A percentile compares a stretch with the other conserved stretches of the same genome.
phyloP scores from a whole-genome alignment of 768 basidiomycete species.

The Dioszegia aurantiaca region DNA sequence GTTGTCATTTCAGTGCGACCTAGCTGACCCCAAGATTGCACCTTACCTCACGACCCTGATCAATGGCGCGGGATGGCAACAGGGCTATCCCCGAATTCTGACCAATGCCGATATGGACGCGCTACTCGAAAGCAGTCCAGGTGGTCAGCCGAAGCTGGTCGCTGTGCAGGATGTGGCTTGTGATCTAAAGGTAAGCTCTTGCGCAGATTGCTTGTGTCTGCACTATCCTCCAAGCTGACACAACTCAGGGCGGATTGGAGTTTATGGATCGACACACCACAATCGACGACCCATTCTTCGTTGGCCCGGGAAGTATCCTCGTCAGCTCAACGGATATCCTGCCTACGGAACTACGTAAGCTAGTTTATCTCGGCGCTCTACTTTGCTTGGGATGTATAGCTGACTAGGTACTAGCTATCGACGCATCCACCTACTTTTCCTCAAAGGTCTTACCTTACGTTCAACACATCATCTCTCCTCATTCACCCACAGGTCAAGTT shows the following conservation, averaged over 20 bases:
- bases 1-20: no score
- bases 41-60: slow-evolving; percentile 80
- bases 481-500: slow-evolving; percentile 52
- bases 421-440: slow-evolving; percentile 77
- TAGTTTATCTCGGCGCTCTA: background rate
- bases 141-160: slow-evolving; percentile 58
- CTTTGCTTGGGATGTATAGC: background rate
- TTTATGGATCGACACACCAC: slow-evolving; percentile 76
- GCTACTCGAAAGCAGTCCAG: slow-evolving; percentile 58
- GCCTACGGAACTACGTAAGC: slow-evolving; percentile 67
- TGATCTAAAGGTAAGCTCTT: slow-evolving; percentile 70
- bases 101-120: slow-evolving; percentile 58
- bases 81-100: slow-evolving; percentile 74
- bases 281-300: slow-evolving; percentile 67
- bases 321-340: slow-evolving; percentile 91
- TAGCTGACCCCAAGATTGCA: slow-evolving; percentile 61
- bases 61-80: slow-evolving; percentile 82
- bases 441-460: slow-evolving; percentile 67
- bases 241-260: slow-evolving; percentile 70
- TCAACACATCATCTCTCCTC: slow-evolving; percentile 57
- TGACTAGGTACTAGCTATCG: slow-evolving; percentile 56
- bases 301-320: slow-evolving; percentile 56
- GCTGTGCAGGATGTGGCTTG: slow-evolving; percentile 80
- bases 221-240: no score
- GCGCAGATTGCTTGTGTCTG: no score